A percentile compares a stretch with the other conserved stretches of the same genome.
Conservation (phyloP, 1,284 basidiomycete species). For the Apiotrichum gracile region DNA sequence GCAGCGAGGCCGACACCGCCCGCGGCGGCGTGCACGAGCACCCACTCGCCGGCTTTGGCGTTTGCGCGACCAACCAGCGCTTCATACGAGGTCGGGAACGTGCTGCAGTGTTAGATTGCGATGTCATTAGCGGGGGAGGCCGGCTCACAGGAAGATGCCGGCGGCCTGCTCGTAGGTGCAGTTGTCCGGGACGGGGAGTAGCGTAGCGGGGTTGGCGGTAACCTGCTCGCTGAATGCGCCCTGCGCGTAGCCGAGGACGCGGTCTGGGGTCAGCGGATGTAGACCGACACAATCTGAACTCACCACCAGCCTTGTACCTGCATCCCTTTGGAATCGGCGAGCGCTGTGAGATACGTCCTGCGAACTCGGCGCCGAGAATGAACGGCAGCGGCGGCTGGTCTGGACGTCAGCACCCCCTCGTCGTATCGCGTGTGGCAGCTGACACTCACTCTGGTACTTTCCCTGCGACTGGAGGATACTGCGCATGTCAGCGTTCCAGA, state of each 20-base stretch:
- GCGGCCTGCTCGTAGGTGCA: constrained; percentile 63
- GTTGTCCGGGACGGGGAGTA: constrained; percentile 59
- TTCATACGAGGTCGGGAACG: constrained; percentile 55
- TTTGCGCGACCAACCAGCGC: constrained; percentile 77
- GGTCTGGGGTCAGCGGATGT: no score
- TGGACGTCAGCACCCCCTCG: constrained; percentile 2
- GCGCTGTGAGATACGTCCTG: constrained; percentile 65
- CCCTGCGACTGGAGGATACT: constrained; percentile 78
- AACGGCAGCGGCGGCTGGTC: constrained; percentile 75
- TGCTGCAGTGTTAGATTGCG: no score
- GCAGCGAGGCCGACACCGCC: constrained; percentile 84
- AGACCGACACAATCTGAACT: no score
- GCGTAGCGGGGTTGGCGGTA: constrained; percentile 52
- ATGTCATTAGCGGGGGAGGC: no score
- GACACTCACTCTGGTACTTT: constrained; percentile 63
- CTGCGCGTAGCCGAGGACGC: constrained; percentile 81
- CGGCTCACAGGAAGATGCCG: constrained; percentile 21
- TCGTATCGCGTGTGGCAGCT: background rate
- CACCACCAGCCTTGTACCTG: constrained; percentile 71
- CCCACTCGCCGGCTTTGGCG: constrained; percentile 74
- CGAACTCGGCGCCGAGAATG: constrained; percentile 75
- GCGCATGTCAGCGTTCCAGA: no score
- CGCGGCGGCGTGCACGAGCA: constrained; percentile 80
- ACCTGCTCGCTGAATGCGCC: constrained; percentile 71
- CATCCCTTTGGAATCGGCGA: constrained; percentile 80